These are phyloP conservation scores for Phyllosticta ampelicida DNA, from an alignment of 2,329 filamentous ascomycete genomes.

Conservation along the genomic window DNA sequence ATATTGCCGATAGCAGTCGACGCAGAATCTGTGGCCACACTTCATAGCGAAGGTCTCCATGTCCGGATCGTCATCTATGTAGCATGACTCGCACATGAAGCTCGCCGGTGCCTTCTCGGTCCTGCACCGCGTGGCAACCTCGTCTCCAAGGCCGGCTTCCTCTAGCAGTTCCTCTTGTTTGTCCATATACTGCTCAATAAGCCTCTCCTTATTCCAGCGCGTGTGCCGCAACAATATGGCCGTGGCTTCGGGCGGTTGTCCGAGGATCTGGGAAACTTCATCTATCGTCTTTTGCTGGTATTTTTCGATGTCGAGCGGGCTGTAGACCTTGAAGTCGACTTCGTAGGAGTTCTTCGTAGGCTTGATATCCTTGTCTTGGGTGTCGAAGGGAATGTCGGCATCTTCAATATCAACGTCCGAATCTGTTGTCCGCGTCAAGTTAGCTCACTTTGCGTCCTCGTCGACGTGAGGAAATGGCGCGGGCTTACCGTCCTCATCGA, in stretches of 20 bases:
- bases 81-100: conserved; percentile 93
- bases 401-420: conserved; percentile 48
- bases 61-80: conserved; percentile 64
- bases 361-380: conserved; percentile 60
- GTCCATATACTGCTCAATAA: conserved; percentile 97
- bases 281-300: conserved; percentile 80
- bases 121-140: conserved; percentile 42
- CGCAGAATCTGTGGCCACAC: conserved; percentile 87
- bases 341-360: conserved; percentile 68
- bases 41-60: conserved; percentile 86
- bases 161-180: conserved; percentile 68
- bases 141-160: conserved; percentile 65
- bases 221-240: conserved; percentile 83
- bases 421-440: conserved; percentile 21
- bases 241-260: conserved; percentile 77
- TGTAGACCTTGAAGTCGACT: conserved; percentile 72
- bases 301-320: conserved; percentile 67
- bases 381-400: conserved; percentile 49
- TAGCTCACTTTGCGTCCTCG: conserved; percentile 10
- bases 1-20: conserved; percentile 87
- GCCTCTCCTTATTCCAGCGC: conserved; percentile 89
- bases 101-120: conserved; percentile 56
- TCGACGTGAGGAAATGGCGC: background rate
- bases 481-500: conserved; percentile 32
- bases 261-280: conserved; percentile 85